A percentile compares a stretch with the other conserved stretches of the same genome.
These are phyloP conservation scores for Thalassiosira sp. DNA, from an alignment of 352 stramenopile genomes.

Conservation along the genomic window DNA sequence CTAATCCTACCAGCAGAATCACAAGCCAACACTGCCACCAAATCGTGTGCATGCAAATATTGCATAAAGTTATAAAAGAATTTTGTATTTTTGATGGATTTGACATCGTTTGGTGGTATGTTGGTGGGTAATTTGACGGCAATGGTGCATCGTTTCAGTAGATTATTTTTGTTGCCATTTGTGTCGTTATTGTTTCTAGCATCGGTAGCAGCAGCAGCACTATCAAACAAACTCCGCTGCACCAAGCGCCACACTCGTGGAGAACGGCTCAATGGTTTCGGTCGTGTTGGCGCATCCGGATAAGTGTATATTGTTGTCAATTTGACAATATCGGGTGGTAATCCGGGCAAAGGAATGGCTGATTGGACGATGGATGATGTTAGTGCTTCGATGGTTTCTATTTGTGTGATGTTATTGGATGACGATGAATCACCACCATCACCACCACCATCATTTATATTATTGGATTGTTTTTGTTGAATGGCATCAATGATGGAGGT, in stretches of 20 bases:
- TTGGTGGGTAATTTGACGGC: conserved; percentile 50
- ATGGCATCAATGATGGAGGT: conserved; percentile 25
- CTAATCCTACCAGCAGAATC: conserved; percentile 69
- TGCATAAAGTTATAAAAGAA: conserved; percentile 65
- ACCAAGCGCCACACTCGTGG: conserved; percentile 49
- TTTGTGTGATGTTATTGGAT: background rate
- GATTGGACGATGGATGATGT: conserved; percentile 24
- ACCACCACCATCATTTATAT: background rate
- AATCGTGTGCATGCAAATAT: conserved; percentile 37
- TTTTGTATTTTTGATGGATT: conserved; percentile 57
- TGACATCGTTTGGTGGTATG: conserved; percentile 31
- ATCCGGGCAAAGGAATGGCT: background rate
- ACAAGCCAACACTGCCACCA: conserved; percentile 58
- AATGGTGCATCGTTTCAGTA: conserved; percentile 49
- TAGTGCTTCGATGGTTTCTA: conserved; percentile 22
- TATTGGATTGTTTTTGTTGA: background rate
- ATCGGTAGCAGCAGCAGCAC: conserved; percentile 18
- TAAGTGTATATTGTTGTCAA: conserved; percentile 69
- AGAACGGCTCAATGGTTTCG: conserved; percentile 54
- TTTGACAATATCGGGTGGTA: conserved; percentile 6
- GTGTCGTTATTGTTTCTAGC: background rate
- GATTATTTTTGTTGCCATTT: background rate
- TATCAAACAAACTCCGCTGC: conserved; percentile 26
- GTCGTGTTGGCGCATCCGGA: conserved; percentile 56
- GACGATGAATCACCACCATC: background rate